These are phyloP conservation scores for Paxillus rubicundulus DNA, from an alignment of 768 basidiomycete species.

Conservation along the genomic window DNA sequence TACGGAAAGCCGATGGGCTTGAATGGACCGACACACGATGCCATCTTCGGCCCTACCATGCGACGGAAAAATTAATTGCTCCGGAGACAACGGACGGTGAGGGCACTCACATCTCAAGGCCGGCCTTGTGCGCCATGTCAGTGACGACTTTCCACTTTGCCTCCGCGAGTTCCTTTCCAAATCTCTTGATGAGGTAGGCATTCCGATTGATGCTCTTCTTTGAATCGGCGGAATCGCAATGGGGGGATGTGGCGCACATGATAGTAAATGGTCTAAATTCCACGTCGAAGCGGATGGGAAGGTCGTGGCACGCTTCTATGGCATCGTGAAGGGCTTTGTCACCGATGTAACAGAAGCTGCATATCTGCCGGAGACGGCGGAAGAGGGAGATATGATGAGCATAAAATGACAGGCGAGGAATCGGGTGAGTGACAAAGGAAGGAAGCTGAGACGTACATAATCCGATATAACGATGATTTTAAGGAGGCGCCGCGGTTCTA, in stretches of 20 bases:
- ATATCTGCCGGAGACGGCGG: slow-evolving; percentile 22
- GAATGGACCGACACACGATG: slow-evolving; percentile 37
- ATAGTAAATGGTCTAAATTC: slow-evolving; percentile 36
- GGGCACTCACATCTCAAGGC: slow-evolving; percentile 23
- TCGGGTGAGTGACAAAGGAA: neutral
- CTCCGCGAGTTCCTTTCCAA: slow-evolving; percentile 27
- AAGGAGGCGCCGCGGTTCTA: slow-evolving; percentile 18
- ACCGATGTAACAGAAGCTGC: slow-evolving; percentile 39
- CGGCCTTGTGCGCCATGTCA: slow-evolving; percentile 30
- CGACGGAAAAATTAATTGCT: neutral
- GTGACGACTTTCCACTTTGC: slow-evolving; percentile 24
- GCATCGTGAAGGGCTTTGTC: slow-evolving; percentile 37
- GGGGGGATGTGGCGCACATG: slow-evolving; percentile 20
- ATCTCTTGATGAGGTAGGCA: slow-evolving; percentile 23
- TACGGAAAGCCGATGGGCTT: slow-evolving; percentile 44
- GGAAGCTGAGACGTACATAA: slow-evolving; percentile 23
- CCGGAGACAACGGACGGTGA: no score
- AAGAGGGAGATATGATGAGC: slow-evolving; percentile 8
- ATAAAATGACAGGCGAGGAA: neutral
- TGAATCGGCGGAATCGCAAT: slow-evolving; percentile 14
- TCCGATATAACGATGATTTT: slow-evolving; percentile 37
- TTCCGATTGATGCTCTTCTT: slow-evolving; percentile 20
- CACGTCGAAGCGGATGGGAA: slow-evolving; percentile 34
- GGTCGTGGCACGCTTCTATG: slow-evolving; percentile 33
- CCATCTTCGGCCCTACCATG: slow-evolving; percentile 37